Percentiles rank a stretch among this genome's conserved stretches.
Evolutionary conservation across 768 basidiomycete species (phyloP).

Genomic region (Pulveroboletus sp.): DNA sequence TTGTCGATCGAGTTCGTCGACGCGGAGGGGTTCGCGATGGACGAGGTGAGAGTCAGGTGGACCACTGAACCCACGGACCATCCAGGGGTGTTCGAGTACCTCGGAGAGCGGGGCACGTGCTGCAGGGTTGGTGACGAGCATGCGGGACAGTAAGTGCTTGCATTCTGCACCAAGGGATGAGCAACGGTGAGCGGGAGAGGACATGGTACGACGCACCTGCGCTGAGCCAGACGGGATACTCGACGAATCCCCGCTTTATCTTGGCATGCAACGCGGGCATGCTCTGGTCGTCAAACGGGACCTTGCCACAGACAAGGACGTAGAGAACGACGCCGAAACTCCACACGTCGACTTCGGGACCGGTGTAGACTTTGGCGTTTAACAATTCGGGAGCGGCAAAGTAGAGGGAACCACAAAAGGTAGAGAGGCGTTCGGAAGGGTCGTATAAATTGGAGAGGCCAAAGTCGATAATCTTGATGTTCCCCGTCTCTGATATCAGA

Average conservation of each 20-base stretch:
- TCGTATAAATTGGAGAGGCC: constrained; percentile 95
- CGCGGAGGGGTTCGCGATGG: constrained; percentile 83
- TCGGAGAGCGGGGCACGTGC: constrained; percentile 81
- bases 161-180: constrained; percentile 64
- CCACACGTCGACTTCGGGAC: constrained; percentile 99
- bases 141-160: constrained; percentile 87
- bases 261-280: constrained; percentile 99
- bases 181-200: neutral
- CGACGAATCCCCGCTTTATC: constrained; percentile 95
- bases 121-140: constrained; percentile 94
- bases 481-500: constrained; percentile 95
- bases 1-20: constrained; percentile 83
- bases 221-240: constrained; percentile 96
- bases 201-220: constrained; percentile 57
- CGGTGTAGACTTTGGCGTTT: constrained; percentile 94
- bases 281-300: constrained; percentile 98
- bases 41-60: constrained; percentile 84
- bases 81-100: constrained; percentile 88
- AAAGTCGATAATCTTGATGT: constrained; percentile 99
- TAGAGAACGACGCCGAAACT: constrained; percentile 98
- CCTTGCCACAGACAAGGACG: constrained; percentile 96
- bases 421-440: constrained; percentile 76
- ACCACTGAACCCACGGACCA: constrained; percentile 81
- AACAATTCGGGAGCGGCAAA: constrained; percentile 98
- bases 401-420: constrained; percentile 97